Evolutionary conservation across 148 eudicot genomes (phyloP).

Genomic region (Chenopodium berlandieri): DNA sequence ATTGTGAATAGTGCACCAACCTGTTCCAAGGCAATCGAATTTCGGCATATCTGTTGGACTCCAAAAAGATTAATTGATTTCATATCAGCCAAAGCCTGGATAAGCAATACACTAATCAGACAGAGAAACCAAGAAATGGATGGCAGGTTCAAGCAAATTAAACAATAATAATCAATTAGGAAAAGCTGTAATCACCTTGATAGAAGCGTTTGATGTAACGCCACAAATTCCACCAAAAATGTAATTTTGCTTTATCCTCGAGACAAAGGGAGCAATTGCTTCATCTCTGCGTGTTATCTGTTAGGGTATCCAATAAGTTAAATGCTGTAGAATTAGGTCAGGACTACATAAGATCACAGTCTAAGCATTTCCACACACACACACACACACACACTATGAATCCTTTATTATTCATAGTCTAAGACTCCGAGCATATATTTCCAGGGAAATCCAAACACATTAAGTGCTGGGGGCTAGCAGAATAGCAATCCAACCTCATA

Average conservation of each 20-base stretch:
- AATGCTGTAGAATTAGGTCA: slow-evolving; percentile 10
- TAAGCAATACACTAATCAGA: slow-evolving; percentile 22
- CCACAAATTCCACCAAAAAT: slow-evolving; percentile 95
- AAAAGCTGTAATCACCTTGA: slow-evolving; percentile 57
- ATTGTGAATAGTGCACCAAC: slow-evolving; percentile 34
- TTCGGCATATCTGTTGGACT: slow-evolving; percentile 97
- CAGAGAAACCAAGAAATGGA: slow-evolving; percentile 15
- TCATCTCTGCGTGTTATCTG: slow-evolving; percentile 97
- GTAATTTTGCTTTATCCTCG: slow-evolving; percentile 71
- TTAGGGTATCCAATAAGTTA: slow-evolving; percentile 19
- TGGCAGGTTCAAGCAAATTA: slow-evolving; percentile 2
- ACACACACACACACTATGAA: no score
- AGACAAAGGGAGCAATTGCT: slow-evolving; percentile 87
- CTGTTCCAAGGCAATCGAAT: slow-evolving; percentile 97
- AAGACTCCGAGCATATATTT: not conserved
- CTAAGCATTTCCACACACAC: not conserved
- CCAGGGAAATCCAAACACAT: not conserved
- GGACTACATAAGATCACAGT: not conserved
- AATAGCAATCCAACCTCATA: not conserved
- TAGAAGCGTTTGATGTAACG: slow-evolving; percentile 76
- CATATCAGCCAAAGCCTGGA: slow-evolving; percentile 89
- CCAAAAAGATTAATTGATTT: slow-evolving; percentile 92
- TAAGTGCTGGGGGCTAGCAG: not conserved
- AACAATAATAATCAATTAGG: not conserved
- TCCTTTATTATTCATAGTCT: not conserved